Conservation (phyloP, 208 protist species). For the Sergeia podlipaevii region DNA sequence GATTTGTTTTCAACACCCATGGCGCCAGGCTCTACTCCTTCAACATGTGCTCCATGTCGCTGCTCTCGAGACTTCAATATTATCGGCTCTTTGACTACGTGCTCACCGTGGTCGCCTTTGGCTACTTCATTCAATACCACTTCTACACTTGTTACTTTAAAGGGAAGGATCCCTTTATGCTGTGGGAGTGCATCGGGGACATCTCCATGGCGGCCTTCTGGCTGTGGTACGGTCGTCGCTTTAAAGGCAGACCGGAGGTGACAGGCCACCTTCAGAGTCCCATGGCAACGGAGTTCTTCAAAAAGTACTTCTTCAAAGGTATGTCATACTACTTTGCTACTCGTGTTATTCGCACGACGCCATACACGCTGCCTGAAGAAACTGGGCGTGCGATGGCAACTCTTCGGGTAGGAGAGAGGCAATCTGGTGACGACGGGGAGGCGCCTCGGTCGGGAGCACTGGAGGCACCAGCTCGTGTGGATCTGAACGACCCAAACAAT, state of each 20-base stretch:
- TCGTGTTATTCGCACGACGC: slow-evolving; percentile 22
- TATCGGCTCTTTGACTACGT: slow-evolving; percentile 44
- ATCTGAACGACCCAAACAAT: slow-evolving; percentile 46
- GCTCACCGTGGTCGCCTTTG: slow-evolving; percentile 36
- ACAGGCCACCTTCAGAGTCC: slow-evolving; percentile 45
- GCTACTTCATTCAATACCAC: slow-evolving; percentile 57
- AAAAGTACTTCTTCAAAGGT: slow-evolving; percentile 48
- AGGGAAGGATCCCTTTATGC: slow-evolving; percentile 24
- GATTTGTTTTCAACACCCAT: slow-evolving; percentile 46
- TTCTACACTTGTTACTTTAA: slow-evolving; percentile 47
- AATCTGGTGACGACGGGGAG: slow-evolving; percentile 8
- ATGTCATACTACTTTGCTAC: slow-evolving; percentile 62
- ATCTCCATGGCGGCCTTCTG: slow-evolving; percentile 43
- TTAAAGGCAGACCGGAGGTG: slow-evolving; percentile 43
- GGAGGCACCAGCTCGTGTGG: slow-evolving; percentile 15
- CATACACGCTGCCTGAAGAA: slow-evolving; percentile 19
- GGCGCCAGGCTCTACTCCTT: slow-evolving; percentile 47
- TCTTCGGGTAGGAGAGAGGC: neutral
- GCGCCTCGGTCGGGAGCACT: neutral
- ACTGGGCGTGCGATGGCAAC: neutral
- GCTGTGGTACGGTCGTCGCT: slow-evolving; percentile 63
- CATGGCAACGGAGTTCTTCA: slow-evolving; percentile 30
- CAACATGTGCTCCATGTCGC: slow-evolving; percentile 65
- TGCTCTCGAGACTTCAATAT: slow-evolving; percentile 61
- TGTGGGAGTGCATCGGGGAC: slow-evolving; percentile 35